Conservation (phyloP, 768 basidiomycete genomes). For the Trichaptum fuscoviolaceum region DNA sequence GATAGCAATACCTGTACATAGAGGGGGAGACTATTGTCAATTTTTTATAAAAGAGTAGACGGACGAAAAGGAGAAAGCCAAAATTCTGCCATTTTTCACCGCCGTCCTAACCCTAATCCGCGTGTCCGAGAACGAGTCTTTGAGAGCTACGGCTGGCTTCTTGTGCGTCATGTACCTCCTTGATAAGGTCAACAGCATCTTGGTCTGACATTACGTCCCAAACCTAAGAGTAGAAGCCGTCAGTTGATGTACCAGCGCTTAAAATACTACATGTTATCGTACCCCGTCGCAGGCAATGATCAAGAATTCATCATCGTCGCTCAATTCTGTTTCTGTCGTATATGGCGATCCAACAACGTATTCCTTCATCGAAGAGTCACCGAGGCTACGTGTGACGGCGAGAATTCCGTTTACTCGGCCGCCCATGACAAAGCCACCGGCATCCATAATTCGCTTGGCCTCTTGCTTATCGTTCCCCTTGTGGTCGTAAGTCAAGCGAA, state of each 20-base stretch:
- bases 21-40: too few species aligned
- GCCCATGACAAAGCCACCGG: constrained; percentile 98
- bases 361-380: constrained; percentile 98
- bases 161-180: constrained; percentile 70
- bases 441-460: constrained; percentile 95
- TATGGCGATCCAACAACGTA: constrained; percentile 98
- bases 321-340: constrained; percentile 94
- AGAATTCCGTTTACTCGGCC: constrained; percentile 97
- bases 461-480: constrained; percentile 97
- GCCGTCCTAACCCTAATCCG: too few species aligned
- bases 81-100: too few species aligned
- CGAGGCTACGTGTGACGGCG: constrained; percentile 92
- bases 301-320: constrained; percentile 88
- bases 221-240: constrained; percentile 45
- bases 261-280: constrained; percentile 27
- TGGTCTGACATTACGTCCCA: constrained; percentile 97
- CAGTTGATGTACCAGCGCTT: constrained; percentile 10
- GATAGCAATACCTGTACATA: too few species aligned
- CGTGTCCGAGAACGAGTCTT: too few species aligned
- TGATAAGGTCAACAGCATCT: constrained; percentile 80
- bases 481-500: constrained; percentile 96
- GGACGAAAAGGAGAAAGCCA: too few species aligned
- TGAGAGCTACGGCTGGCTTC: constrained; percentile 74
- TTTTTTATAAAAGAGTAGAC: too few species aligned
- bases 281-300: constrained; percentile 98